These are phyloP conservation scores for Rhodotorula sp. DNA, from an alignment of 1,284 basidiomycete genomes.

Conservation along the genomic window DNA sequence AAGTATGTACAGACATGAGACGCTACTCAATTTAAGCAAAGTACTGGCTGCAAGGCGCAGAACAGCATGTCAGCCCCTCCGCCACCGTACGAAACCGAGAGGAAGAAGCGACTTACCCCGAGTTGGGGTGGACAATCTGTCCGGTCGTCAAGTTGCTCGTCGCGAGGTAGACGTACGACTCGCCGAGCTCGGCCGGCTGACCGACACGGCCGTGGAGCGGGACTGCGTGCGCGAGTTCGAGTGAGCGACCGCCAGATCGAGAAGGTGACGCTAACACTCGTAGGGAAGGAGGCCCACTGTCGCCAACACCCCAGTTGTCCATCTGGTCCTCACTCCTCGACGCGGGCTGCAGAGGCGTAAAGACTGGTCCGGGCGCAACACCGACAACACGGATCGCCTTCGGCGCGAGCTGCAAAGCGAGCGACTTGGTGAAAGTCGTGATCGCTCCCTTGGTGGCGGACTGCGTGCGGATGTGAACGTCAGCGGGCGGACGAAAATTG, in stretches of 20 bases:
- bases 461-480: conserved; percentile 9
- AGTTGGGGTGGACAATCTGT: conserved; percentile 7
- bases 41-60: not conserved
- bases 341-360: conserved; percentile 58
- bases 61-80: not conserved
- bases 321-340: conserved; percentile 58
- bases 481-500: too few species aligned
- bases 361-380: conserved; percentile 59
- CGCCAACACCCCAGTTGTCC: conserved; percentile 47
- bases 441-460: conserved; percentile 59
- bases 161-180: conserved; percentile 51
- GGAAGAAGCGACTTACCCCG: not conserved
- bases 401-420: conserved; percentile 60
- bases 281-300: not conserved
- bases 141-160: conserved; percentile 39
- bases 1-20: too few species aligned
- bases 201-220: conserved; percentile 57
- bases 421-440: conserved; percentile 50
- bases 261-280: conserved; percentile 51
- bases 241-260: not conserved
- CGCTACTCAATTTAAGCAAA: not conserved
- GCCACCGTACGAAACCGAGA: not conserved
- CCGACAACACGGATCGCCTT: conserved; percentile 62
- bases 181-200: conserved; percentile 60
- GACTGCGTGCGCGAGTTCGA: conserved; percentile 39